Conservation (phyloP, 2,329 filamentous ascomycete species). For the Orbilia brochopaga region DNA sequence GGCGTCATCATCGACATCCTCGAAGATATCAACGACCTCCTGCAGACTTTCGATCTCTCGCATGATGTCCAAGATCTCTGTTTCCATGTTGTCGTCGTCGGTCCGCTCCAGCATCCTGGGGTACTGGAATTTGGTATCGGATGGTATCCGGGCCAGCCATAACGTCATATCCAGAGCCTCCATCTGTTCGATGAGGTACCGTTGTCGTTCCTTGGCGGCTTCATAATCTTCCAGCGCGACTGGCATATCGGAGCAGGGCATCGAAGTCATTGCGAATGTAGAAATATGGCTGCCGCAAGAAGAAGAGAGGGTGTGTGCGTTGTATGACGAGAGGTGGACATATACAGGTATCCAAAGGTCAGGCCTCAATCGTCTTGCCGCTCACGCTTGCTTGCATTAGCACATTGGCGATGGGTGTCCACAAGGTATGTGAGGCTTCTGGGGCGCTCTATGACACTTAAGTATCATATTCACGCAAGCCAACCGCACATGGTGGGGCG, state of each 20-base stretch:
- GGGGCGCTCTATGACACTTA: constrained; percentile 34
- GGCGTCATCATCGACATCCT: constrained; percentile 44
- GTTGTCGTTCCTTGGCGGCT: constrained; percentile 47
- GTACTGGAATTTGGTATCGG: constrained; percentile 45
- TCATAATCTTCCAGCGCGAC: constrained; percentile 47
- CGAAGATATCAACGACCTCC: constrained; percentile 47
- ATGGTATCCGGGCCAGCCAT: constrained; percentile 50
- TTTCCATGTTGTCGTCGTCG: constrained; percentile 51
- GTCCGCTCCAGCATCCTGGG: constrained; percentile 33
- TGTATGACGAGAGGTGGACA: constrained; percentile 20
- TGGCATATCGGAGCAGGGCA: constrained; percentile 38
- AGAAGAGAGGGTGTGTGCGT: constrained; percentile 14
- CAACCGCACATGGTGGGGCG: constrained; percentile 12
- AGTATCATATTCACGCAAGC: constrained; percentile 49
- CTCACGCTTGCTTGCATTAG: constrained; percentile 42
- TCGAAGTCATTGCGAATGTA: constrained; percentile 41
- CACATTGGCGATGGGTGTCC: constrained; percentile 32
- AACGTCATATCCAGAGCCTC: constrained; percentile 50
- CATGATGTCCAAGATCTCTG: constrained; percentile 49
- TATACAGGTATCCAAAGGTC: constrained; percentile 36
- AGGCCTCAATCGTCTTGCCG: constrained; percentile 32
- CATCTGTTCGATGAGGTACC: constrained; percentile 49
- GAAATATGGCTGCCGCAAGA: not conserved
- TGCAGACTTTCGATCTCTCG: constrained; percentile 46
- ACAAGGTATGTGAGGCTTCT: constrained; percentile 13